Conservation (phyloP, 2,329 filamentous ascomycete species). For the Monosporascus ibericus region DNA sequence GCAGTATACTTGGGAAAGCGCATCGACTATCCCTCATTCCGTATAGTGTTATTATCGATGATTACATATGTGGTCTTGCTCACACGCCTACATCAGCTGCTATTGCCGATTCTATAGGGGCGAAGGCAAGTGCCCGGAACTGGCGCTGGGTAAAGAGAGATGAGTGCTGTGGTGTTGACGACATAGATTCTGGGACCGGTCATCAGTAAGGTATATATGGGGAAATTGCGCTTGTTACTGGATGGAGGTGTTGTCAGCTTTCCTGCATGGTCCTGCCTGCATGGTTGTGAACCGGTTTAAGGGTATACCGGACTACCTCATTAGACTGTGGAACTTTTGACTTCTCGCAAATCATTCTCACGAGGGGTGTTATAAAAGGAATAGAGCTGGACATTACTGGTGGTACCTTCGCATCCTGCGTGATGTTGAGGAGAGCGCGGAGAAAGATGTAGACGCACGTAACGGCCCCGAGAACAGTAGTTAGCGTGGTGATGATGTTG, state of each 20-base stretch:
- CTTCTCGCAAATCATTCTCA: neutral
- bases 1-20: slow-evolving; percentile 7
- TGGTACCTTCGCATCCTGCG: slow-evolving; percentile 7
- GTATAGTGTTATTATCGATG: slow-evolving; percentile 2
- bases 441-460: slow-evolving; percentile 5
- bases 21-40: slow-evolving; percentile 9
- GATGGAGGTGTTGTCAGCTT: neutral
- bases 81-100: slow-evolving; percentile 5
- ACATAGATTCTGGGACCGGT: slow-evolving; percentile 10
- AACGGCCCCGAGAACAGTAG: neutral
- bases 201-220: slow-evolving; percentile 10
- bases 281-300: neutral
- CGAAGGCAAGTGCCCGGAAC: slow-evolving; percentile 5
- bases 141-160: slow-evolving; percentile 7
- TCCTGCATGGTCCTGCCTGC: neutral
- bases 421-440: slow-evolving; percentile 2
- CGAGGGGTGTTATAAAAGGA: slow-evolving; percentile 7
- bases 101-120: slow-evolving; percentile 6
- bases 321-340: slow-evolving; percentile 1
- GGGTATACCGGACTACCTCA: neutral
- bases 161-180: slow-evolving; percentile 6
- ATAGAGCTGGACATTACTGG: slow-evolving; percentile 3
- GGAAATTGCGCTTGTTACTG: slow-evolving; percentile 7
- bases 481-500: neutral
- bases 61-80: slow-evolving; percentile 4